Conservation (phyloP, 768 basidiomycete species). For the Cyclocybe aegerita region DNA sequence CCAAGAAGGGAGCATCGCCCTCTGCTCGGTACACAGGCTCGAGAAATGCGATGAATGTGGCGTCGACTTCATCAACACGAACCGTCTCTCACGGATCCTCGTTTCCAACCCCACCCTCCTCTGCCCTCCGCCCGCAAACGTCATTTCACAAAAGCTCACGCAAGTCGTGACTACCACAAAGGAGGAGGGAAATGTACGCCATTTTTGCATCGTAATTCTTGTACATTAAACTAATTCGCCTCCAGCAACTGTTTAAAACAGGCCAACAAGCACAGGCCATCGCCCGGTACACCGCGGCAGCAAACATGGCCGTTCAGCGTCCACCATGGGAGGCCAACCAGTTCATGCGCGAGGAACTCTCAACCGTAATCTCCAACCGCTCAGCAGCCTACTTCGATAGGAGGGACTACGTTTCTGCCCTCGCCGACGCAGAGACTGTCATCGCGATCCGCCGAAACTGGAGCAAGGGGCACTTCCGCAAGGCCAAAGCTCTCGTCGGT, state of each 20-base stretch:
- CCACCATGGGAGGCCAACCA: conserved; percentile 89
- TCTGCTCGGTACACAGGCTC: conserved; percentile 66
- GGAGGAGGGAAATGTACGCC: conserved; percentile 91
- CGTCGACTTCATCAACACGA: conserved; percentile 72
- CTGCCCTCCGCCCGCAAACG: conserved; percentile 80
- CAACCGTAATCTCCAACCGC: conserved; percentile 87
- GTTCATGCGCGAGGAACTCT: conserved; percentile 86
- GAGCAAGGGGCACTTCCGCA: conserved; percentile 96
- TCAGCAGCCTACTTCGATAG: conserved; percentile 83
- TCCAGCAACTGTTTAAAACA: conserved; percentile 75
- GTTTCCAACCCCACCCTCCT: conserved; percentile 66
- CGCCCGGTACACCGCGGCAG: conserved; percentile 75
- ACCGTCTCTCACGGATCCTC: conserved; percentile 73
- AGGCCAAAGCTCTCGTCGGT: conserved; percentile 83
- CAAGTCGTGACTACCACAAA: conserved; percentile 77
- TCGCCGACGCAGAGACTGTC: conserved; percentile 91
- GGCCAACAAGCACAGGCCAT: conserved; percentile 72
- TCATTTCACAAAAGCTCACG: conserved; percentile 74
- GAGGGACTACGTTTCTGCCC: conserved; percentile 71
- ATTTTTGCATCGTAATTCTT: not conserved
- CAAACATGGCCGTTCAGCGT: conserved; percentile 73
- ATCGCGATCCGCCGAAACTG: conserved; percentile 81
- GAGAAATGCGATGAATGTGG: conserved; percentile 77
- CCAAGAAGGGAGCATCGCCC: conserved; percentile 50
- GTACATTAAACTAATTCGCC: conserved; percentile 20